These are phyloP conservation scores for Cercophora scortea DNA, from an alignment of 495 filamentous ascomycete genomes.

Conservation along the genomic window DNA sequence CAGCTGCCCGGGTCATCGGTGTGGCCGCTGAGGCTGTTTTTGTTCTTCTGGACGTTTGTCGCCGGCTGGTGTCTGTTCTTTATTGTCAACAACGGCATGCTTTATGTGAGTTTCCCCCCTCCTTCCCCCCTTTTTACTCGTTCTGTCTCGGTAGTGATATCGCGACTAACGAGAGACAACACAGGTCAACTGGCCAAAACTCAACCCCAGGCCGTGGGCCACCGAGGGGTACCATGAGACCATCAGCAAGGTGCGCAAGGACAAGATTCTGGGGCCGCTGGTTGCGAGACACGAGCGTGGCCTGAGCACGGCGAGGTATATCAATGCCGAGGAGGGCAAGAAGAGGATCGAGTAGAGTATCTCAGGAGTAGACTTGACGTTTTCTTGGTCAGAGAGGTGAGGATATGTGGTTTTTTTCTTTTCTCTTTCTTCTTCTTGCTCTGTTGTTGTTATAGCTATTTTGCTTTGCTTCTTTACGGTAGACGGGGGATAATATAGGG, in stretches of 20 bases:
- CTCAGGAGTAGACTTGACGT: too few species aligned
- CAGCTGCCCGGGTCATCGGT: constrained; percentile 57
- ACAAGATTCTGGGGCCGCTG: constrained; percentile 65
- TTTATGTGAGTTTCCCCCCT: constrained; percentile 63
- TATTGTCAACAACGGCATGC: constrained; percentile 72
- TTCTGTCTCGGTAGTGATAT: constrained; percentile 15
- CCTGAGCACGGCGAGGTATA: constrained; percentile 66
- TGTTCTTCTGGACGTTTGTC: constrained; percentile 64
- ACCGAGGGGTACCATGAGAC: constrained; percentile 86
- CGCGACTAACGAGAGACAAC: neutral
- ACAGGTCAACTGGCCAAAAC: constrained; percentile 96
- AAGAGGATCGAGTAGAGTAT: constrained; percentile 73
- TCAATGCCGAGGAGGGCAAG: constrained; percentile 89
- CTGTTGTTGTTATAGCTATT: too few species aligned
- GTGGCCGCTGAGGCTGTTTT: constrained; percentile 72
- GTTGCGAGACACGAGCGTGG: constrained; percentile 69
- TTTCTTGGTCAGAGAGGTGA: too few species aligned
- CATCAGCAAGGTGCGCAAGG: constrained; percentile 63
- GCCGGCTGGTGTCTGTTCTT: constrained; percentile 65
- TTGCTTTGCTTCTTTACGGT: too few species aligned
- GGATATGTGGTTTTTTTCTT: too few species aligned
- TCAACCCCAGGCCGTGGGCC: constrained; percentile 78
- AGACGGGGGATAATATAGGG: too few species aligned
- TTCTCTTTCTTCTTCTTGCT: too few species aligned
- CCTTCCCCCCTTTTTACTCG: neutral